A percentile compares a stretch with the other conserved stretches of the same genome.
Evolutionary conservation across 1,284 basidiomycete species (phyloP).

Genomic region (Tremellales sp.): DNA sequence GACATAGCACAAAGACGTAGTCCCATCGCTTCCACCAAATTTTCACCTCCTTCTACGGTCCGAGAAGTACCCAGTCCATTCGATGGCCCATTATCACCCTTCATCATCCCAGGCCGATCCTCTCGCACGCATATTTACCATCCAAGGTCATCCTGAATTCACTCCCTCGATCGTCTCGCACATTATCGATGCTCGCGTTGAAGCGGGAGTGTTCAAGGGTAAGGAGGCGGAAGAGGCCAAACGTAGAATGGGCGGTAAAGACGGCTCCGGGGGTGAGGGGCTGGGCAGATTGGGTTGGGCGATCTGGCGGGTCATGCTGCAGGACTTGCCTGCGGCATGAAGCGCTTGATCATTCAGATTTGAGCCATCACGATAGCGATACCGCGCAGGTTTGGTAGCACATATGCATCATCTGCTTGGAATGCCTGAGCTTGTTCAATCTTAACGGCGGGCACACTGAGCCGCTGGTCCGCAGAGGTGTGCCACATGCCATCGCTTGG

Average conservation of each 20-base stretch:
- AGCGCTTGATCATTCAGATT: background rate
- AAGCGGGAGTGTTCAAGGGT: constrained; percentile 47
- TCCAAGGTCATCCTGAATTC: constrained; percentile 56
- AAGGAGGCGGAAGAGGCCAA: constrained; percentile 45
- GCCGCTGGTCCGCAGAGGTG: background rate
- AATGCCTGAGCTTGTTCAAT: background rate
- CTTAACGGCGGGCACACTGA: background rate
- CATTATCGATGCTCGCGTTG: constrained; percentile 48
- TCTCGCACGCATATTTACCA: constrained; percentile 45
- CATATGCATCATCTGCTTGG: background rate
- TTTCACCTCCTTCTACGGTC: constrained; percentile 50
- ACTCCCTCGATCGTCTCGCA: constrained; percentile 51
- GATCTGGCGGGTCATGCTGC: constrained; percentile 51
- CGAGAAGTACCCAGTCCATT: constrained; percentile 49
- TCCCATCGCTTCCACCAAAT: constrained; percentile 48
- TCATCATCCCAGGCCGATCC: constrained; percentile 43
- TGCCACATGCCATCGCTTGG: background rate
- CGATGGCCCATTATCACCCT: constrained; percentile 49
- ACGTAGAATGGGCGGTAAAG: constrained; percentile 49
- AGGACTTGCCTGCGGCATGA: constrained; percentile 22
- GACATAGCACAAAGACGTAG: constrained; percentile 51
- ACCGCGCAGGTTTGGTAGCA: too few species aligned
- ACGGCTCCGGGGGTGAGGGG: constrained; percentile 49
- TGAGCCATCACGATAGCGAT: too few species aligned
- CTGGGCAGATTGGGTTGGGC: constrained; percentile 50